Evolutionary conservation across 179 eudicot species (phyloP), one percentile per base, ranked within the genome.

Genomic region (Spergularia azorica): DNA sequence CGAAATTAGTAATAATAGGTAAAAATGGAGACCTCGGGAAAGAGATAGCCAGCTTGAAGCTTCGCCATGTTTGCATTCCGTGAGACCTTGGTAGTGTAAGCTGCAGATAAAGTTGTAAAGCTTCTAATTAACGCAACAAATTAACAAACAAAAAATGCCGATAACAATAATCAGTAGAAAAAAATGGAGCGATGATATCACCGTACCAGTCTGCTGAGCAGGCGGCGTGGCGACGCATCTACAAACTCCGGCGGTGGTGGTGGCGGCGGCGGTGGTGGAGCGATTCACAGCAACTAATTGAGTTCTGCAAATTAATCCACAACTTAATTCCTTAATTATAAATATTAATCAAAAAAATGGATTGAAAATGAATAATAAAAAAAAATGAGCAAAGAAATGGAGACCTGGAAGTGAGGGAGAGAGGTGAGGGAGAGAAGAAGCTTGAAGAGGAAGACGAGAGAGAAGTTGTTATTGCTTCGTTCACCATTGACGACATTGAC

Each of bases 21-120:
- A 3, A 16, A 21, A 15, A 32, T 17, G 78, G 77, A 64, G 55
- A 92, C 98, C 97, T 95, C 99, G 3, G 99, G 99, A 75, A 95
- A 93, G 76, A 95, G 92, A 84, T 95, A 95, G 43, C 99, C 99
- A 74, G 97, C 99, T 90, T 95, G 97, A 82, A 95, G 99, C 80
- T 93, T 93, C 58, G 82, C 90, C 79, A 93, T 79, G 80, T 95
- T 95, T 71, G 84, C 89, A 84, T 93, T 95, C 70, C 99, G 95
- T 1, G 95, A 82, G 52, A 95, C 97, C 82, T 90, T 86, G n/a
- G 97, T 95, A 55, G 81, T 90, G 91, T 90, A 81, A 72, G 83
- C 97, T 95, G 65, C 81, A 84, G 14, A 74, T 46, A 36, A 0
- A 46, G 9, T 46, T 46, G 63, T 16, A 62, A 67, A 15, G 1